Conservation (phyloP, 805 yeast species). For the Blastobotrys peoriensis region DNA sequence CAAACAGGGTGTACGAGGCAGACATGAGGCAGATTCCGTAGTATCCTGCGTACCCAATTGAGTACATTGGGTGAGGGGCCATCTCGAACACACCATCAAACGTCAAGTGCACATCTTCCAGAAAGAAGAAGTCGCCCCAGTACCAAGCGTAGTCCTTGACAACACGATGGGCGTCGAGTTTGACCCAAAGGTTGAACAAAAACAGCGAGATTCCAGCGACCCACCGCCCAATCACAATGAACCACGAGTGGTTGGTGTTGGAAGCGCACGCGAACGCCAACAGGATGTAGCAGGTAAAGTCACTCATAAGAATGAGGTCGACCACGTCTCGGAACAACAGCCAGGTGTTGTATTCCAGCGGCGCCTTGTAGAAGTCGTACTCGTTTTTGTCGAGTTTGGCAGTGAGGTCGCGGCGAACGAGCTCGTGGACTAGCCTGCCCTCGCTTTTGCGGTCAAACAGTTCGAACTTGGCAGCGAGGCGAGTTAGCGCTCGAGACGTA, state of each 20-base stretch:
- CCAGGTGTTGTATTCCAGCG: constrained; percentile 81
- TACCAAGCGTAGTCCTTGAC: constrained; percentile 92
- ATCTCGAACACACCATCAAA: constrained; percentile 86
- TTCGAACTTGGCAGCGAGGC: constrained; percentile 41
- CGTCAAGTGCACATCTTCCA: constrained; percentile 62
- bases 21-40: constrained; percentile 77
- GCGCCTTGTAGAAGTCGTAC: constrained; percentile 38
- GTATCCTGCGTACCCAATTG: constrained; percentile 82
- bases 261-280: constrained; percentile 44
- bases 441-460: constrained; percentile 38
- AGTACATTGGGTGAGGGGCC: constrained; percentile 91
- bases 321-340: constrained; percentile 70
- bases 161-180: constrained; percentile 79
- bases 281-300: constrained; percentile 67
- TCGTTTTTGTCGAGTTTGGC: constrained; percentile 37
- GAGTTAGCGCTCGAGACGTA: constrained; percentile 46
- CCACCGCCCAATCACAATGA: constrained; percentile 47
- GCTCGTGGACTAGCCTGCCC: constrained; percentile 27
- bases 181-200: constrained; percentile 76
- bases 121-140: constrained; percentile 90
- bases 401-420: constrained; percentile 42
- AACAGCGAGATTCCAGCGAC: constrained; percentile 55
- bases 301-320: constrained; percentile 78
- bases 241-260: constrained; percentile 36
- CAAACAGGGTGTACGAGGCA: constrained; percentile 62